Conservation (phyloP, 257 asterid species). For the Solanum appendiculatum region DNA sequence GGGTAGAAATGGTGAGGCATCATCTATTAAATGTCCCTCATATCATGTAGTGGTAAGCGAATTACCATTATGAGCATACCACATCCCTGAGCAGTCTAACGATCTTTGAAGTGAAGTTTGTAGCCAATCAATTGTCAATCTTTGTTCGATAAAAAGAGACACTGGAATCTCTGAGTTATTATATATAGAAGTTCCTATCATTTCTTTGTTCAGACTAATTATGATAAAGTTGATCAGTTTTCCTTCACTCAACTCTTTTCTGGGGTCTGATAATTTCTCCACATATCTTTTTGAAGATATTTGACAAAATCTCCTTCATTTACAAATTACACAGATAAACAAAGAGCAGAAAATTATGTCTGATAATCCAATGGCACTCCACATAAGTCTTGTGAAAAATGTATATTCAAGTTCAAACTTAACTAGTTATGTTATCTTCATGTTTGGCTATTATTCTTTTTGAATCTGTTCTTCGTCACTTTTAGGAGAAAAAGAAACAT, state of each 20-base stretch:
- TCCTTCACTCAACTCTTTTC: neutral
- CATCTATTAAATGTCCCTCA: neutral
- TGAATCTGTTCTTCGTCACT: neutral
- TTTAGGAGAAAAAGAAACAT: neutral
- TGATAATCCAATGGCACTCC: neutral
- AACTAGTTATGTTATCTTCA: neutral
- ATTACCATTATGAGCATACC: neutral
- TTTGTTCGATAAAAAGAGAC: neutral
- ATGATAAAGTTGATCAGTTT: neutral
- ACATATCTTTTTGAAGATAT: neutral
- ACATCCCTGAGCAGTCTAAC: neutral
- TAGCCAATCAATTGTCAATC: neutral
- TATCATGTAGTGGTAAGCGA: neutral
- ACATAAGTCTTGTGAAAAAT: neutral
- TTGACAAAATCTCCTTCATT: neutral
- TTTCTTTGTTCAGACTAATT: neutral
- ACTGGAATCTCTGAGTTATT: neutral
- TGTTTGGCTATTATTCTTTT: neutral
- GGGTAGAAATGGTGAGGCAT: neutral
- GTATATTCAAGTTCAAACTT: neutral
- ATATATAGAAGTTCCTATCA: neutral
- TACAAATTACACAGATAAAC: neutral
- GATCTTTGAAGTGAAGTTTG: neutral
- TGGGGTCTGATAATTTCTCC: neutral
- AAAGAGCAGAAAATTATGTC: neutral